Conservation (phyloP, 2,329 filamentous ascomycete species). For the Helotiales sp. region DNA sequence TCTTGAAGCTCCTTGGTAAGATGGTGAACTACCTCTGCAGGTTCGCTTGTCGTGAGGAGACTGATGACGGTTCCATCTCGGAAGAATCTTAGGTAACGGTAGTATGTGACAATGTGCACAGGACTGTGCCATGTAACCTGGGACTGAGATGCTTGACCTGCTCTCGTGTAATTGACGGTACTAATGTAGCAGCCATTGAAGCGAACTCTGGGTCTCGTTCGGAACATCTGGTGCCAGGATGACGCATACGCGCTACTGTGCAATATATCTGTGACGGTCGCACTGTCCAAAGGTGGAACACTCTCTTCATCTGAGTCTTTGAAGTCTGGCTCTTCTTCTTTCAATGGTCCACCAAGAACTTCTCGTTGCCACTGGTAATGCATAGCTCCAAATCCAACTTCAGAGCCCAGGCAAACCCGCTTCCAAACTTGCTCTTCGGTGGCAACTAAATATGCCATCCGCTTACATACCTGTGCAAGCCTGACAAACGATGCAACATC, state of each 20-base stretch:
- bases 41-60: conserved; percentile 80
- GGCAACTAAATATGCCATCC: conserved; percentile 81
- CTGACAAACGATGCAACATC: conserved; percentile 81
- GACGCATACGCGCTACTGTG: conserved; percentile 51
- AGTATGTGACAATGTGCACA: conserved; percentile 96
- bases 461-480: conserved; percentile 81
- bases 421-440: conserved; percentile 90
- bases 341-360: conserved; percentile 59
- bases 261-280: conserved; percentile 39
- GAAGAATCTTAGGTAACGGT: conserved; percentile 94
- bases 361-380: conserved; percentile 76
- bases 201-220: conserved; percentile 79
- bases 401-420: conserved; percentile 68
- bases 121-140: conserved; percentile 78
- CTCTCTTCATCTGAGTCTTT: conserved; percentile 15
- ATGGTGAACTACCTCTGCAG: conserved; percentile 84
- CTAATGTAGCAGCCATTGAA: conserved; percentile 97
- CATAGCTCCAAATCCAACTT: conserved; percentile 84
- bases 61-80: conserved; percentile 85
- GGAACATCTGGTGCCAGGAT: conserved; percentile 75
- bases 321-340: conserved; percentile 31
- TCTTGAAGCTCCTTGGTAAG: conserved; percentile 73
- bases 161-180: conserved; percentile 91
- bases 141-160: conserved; percentile 74
- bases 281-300: conserved; percentile 22